Evolutionary conservation across 495 filamentous ascomycete species (phyloP), one percentile per base, ranked within the genome.

Genomic region (Penicillium macrosclerotiorum): DNA sequence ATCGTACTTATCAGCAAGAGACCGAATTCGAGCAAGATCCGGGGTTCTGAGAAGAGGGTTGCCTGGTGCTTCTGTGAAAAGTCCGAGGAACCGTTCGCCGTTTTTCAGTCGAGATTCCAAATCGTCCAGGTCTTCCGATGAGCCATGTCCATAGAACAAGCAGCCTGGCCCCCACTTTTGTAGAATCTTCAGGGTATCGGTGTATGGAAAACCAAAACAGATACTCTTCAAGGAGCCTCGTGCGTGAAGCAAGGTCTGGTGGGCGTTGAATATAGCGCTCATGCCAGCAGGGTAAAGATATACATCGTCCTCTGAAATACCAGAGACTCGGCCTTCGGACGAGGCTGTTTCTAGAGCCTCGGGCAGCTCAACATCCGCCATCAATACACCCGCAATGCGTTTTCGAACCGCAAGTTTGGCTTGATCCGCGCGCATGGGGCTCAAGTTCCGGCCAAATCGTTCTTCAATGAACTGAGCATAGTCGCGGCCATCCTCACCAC

Each of bases 61-160:
- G 2, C 89, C 85, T 0, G 93, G 93, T 40, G 95, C 94, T 57
- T 98, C 93, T 60, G 89, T 95, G 60, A 96, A 97, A 6, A 98
- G 73, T 4, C 81, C 87, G 1, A 96, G 82, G 62, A 84, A 91
- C 37, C 75, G 75, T 66, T 96, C 89, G 13, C 91, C 93, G 11
- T 55, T 63, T 49, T 81, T 57, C 13, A 96, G 74, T 11, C 83
- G 81, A 11, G 57, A 51, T 65, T 97, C 89, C 3, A 98, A 73
- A 51, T 94, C 88, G 61, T 96, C 89, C 2, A 98, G 74, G 41
- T 98, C 93, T 47, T 81, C 79, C 11, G 80, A 72, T 17, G 84
- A 86, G 5, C 88, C 91, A 53, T 88, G 79, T 18, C 94, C 93
- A 67, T 94, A 97, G 56, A 98, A 97, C 23, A 86, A 62, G 56